Base-by-base conservation (phyloP, 2,329 filamentous ascomycete species). In the Aureobasidium uvarum region DNA sequence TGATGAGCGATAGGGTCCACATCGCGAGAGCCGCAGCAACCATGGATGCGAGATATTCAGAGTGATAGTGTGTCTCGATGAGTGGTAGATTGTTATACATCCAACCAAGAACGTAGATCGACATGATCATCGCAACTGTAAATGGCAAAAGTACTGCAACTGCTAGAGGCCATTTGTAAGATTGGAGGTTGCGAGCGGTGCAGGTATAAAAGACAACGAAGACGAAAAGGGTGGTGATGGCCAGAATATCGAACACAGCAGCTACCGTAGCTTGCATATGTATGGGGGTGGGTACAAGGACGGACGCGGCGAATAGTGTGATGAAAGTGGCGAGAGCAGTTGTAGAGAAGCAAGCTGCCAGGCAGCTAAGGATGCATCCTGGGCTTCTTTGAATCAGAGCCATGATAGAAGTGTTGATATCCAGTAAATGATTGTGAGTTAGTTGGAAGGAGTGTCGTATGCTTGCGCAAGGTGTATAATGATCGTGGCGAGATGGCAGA, bases 21-120 rank as follows among this genome's bases (percentile, higher is more conserved):
- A 72, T 68, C 16, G 71, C 72, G 11, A 75, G 52, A 41, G 73
- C 72, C 39, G 71, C 70, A 36, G 48, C 67, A 36, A 71, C 65
- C 39, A 70, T 50, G n/a, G 54, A 33, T 36, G 23, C 20, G 33
- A 59, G 43, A 31, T 62, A 33, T 20, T 25, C 46, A 20, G 50
- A 48, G 31, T 66, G 46, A n/a, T 43, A 46, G 38, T 64, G 54
- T 23, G 66, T 46, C 10, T 55, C 33, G 33, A 54, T 50, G 10
- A 54, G 25, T 3, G 39, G 28, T 18, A 63, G 59, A 13, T 66
- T 63, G n/a, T 45, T 43, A 25, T 66, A 58, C 46, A 66, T 68
- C 63, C 66, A 69, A 41, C 62, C 67, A 4, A 72, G 52, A 8
- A 69, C 46, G 36, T 67, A 67, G 25, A 73, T 66, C 2, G 72